Base-by-base conservation (phyloP, 345 rosid species). In the Populus deltoides region DNA sequence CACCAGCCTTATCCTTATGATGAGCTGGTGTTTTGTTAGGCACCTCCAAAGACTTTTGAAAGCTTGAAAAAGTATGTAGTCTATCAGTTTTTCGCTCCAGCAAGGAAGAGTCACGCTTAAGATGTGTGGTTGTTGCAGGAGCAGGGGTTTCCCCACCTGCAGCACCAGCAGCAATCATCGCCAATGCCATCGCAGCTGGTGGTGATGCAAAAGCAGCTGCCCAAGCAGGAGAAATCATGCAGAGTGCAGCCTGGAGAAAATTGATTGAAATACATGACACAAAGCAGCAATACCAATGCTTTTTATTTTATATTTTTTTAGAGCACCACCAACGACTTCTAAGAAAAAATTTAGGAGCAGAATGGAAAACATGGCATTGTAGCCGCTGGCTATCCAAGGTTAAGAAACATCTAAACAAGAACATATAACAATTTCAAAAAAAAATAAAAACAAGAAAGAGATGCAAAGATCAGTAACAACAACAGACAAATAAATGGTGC, bases 141-240 rank as follows among this genome's bases (percentile, higher is more conserved):
- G 93, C 88, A 0, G 93, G 88, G 69, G 88, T 77, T 68, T 95
- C 99, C 77, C 88, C 89, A 74, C 99, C 99, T 53, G 97, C 90
- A 85, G 99, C 97, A 69, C 99, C 99, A 51, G 99, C 99, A 83
- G 99, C 97, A 86, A 97, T 97, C 98, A 97, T 97, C 66, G 99
- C 97, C 87, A 97, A 85, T 36, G 99, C 98, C 99, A 97, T 90
- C 71, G 99, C 95, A 85, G 99, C 97, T 75, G 99, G 99, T 66
- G 99, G 99, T 76, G 99, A 97, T 43, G 98, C 99, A 90, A 97
- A 97, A 75, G 99, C 98, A 86, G 98, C 97, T 70, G 97, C 98
- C 99, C 99, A 97, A 80, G 90, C 84, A 36, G 97, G 95, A 85
- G 98, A 94, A 73, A 91, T 87, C 97, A 97, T 94, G 63, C 93